Evolutionary conservation across 2,329 filamentous ascomycete genomes (phyloP), one percentile per base, ranked within the genome.

Genomic region (Akanthomyces dipterigenus): DNA sequence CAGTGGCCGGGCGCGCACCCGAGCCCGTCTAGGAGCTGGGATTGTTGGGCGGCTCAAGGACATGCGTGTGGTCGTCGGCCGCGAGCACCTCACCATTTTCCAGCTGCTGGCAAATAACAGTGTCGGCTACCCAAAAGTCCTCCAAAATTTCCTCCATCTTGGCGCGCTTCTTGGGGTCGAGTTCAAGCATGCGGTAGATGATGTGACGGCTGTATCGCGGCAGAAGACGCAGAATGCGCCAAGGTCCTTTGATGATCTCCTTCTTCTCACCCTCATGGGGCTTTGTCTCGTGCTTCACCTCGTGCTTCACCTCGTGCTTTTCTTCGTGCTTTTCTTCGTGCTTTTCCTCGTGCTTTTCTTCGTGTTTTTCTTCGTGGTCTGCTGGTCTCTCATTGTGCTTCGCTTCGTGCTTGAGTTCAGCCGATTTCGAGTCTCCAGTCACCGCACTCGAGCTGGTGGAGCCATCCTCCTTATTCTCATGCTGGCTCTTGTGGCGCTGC

Each of bases 131-230:
- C 95, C 95, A 99, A 18, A 88, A 87, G 71, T 99, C 93, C 24
- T 87, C 83, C 56, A 97, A 76, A 20, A 99, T 90, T 69, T 99
- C 92, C 26, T 88, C 82, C 79, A 99, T 88, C 3, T 84, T 90
- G 3, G 92, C 93, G 61, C 95, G 85, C 66, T 89, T 88, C 70
- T 85, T 88, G 0, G 93, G 91, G 68, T 96, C 86, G 55, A 97
- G 82, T 69, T 95, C 91, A 40, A 99, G 83, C 95, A 99, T 99
- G 62, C 90, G 84, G 49, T 91, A 88, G 60, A 99, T 89, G 64
- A 99, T 92, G 71, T 93, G 88, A 56, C 95, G 82, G 65, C 89
- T 96, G 75, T 98, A 95, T 63, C 93, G 83, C 1, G 95, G 95
- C 11, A 99, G 80, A 40, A 98, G 79, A 46, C 95, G 86, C 34